Evolutionary conservation across 1,284 basidiomycete genomes (phyloP), one percentile per base, ranked within the genome.

Genomic region (Pascua guehoae): DNA sequence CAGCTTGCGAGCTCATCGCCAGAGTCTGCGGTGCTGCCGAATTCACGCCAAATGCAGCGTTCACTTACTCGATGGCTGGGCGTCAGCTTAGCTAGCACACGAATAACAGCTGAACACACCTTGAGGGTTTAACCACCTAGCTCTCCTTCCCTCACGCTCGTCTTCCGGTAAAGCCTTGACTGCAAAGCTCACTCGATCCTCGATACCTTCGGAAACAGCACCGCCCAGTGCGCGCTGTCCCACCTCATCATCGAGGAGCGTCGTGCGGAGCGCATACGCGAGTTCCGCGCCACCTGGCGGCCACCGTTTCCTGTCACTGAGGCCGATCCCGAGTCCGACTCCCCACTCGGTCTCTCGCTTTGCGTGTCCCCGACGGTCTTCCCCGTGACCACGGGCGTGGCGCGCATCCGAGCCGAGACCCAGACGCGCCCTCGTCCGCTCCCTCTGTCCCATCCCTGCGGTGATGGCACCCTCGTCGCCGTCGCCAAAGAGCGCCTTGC

Each of bases 241-340:
- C 40, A 50, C 39, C 47, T 63, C 61, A 46, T 67, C 67, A 50
- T 67, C 71, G 51, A 72, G 44, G 58, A 74, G 51, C 16, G 71
- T 74, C 32, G 72, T 68, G 44, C 90, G 79, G 44, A 94, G 77
- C 60, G 86, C 84, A 72, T 88, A 91, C 62, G 88, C 87, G 42
- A 94, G 78, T 66, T 91, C 89, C 1, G 86, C 82, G 12, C 88
- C 89, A 15, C 88, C 86, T 4, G 91, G 90, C 0, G 91, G 90
- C 90, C 90, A 94, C 7, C 80, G 83, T 49, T 84, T 83, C 45
- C 86, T 64, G 51, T 86, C 85, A 50, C 86, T 83, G 40, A 93
- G 74, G 4, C 84, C 83, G 0, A 85, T 79, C 2, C 88, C 86
- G 4, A 93, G 76, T 1, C 90, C 91, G 7, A 91, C 82, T 0